Conservation (phyloP, 2,329 filamentous ascomycete species). For the Diplodia scrobiculata region DNA sequence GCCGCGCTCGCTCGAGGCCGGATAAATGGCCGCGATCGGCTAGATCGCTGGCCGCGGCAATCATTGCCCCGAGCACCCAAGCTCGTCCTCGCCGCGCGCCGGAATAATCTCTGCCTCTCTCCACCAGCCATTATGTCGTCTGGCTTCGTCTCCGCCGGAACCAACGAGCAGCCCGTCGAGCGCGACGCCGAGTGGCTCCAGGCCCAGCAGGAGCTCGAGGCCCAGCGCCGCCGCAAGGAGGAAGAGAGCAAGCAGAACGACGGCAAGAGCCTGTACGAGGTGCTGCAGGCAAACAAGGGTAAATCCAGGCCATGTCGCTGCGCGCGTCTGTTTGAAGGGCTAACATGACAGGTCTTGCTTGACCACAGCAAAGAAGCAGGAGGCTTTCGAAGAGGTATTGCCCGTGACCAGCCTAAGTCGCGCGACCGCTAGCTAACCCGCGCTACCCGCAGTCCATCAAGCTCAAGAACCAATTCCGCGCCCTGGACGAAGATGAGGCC, state of each 20-base stretch:
- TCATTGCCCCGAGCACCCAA: slow-evolving; percentile 1
- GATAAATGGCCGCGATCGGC: not conserved
- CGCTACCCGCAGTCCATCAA: slow-evolving; percentile 50
- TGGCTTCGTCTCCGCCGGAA: slow-evolving; percentile 34
- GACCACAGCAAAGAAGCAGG: slow-evolving; percentile 71
- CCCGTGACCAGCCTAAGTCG: not conserved
- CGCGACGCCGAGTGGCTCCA: slow-evolving; percentile 63
- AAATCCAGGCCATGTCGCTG: slow-evolving; percentile 25
- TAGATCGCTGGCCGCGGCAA: not conserved
- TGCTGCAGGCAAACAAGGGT: slow-evolving; percentile 82
- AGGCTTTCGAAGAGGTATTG: slow-evolving; percentile 70
- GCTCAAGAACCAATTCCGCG: slow-evolving; percentile 74
- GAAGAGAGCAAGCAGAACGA: slow-evolving; percentile 54
- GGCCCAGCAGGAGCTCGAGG: slow-evolving; percentile 66
- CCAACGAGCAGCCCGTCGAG: slow-evolving; percentile 42
- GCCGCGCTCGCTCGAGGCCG: not conserved
- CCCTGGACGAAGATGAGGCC: slow-evolving; percentile 76
- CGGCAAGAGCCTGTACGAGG: slow-evolving; percentile 70
- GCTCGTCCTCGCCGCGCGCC: not conserved
- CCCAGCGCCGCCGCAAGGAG: slow-evolving; percentile 58
- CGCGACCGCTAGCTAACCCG: not conserved
- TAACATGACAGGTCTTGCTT: slow-evolving; percentile 41
- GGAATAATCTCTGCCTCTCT: slow-evolving; percentile 2
- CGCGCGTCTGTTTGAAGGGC: slow-evolving; percentile 20
- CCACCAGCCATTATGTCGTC: slow-evolving; percentile 20